Evolutionary conservation across 2,329 filamentous ascomycete species (phyloP), one percentile per base, ranked within the genome.

Genomic region (Aspergillus uvarum): DNA sequence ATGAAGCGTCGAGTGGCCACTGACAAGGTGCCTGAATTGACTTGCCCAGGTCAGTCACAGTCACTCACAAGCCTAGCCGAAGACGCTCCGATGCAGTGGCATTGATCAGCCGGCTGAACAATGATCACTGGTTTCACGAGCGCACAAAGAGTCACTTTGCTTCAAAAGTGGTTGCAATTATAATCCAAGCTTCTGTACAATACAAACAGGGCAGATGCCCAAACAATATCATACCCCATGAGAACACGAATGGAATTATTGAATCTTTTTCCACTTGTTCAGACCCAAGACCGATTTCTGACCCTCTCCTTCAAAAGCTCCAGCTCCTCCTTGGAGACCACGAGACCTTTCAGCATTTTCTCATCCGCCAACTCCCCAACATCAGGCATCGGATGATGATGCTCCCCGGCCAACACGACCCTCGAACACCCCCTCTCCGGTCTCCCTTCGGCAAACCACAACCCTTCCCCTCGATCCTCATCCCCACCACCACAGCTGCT

Each of bases 351-450:
- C 51, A 38, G 47, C 24, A 52, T 52, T 50, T 10, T 32, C 5
- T 29, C 54, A 50, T 52, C 11, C 22, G n/a, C 51, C 51, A 32
- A 11, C 6, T 58, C 54, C 24, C 49, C 48, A 19, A 62, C 14
- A 58, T 59, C 58, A 29, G 48, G 53, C n/a, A 60, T 60, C 32
- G 22, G 26, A 29, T 29, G 26, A 29, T 42, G 32, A 0, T 61
- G 59, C 49, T 66, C 50, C n/a, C 66, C 66, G 29, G 62, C 62
- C 50, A 68, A 54, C 19, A 63, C 63, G 19, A 65, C 60, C 47
- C 59, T 58, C 51, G 59, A 54, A 47, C 60, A 58, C 19, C 63
- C 58, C 8, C 47, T 29, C 11, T 54, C 5, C 4, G 4, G 6
- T 2, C 47, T 42, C 31, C 31, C 26, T 4, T 32, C 47, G 3